Evolutionary conservation across 208 protist genomes (phyloP).

Genomic region (Leishmania tropica): DNA sequence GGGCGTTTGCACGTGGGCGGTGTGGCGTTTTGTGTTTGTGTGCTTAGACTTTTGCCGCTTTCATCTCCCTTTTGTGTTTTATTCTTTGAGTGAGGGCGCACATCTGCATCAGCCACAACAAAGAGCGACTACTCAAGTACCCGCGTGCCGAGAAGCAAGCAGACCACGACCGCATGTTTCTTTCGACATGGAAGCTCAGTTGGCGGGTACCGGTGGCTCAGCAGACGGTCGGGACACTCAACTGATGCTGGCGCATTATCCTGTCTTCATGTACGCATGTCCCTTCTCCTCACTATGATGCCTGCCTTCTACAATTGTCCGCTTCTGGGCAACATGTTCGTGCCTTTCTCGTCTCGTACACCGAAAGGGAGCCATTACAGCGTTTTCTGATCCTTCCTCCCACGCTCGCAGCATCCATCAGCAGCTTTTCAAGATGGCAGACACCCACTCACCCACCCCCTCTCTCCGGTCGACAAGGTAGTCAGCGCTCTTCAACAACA

Average conservation of each 20-base stretch:
- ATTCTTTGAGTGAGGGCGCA: not conserved
- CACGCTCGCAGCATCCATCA: not conserved
- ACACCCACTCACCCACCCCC: not conserved
- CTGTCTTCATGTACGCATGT: not conserved
- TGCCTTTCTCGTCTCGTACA: not conserved
- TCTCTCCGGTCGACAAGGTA: not conserved
- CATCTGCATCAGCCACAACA: not conserved
- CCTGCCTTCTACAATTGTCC: not conserved
- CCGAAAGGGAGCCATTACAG: not conserved
- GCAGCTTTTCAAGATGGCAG: not conserved
- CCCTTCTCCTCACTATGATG: not conserved
- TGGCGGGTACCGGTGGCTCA: not conserved
- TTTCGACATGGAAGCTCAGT: not conserved
- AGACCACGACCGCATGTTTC: not conserved
- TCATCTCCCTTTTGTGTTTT: slow-evolving; percentile 6
- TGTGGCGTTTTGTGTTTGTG: too few relatives aligned
- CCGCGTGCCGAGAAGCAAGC: not conserved
- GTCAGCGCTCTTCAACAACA: not conserved
- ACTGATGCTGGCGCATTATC: not conserved
- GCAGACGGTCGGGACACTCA: not conserved
- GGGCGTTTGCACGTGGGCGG: not conserved
- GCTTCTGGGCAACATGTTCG: not conserved
- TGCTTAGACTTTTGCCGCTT: not conserved
- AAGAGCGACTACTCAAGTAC: not conserved
- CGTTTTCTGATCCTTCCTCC: not conserved